Evolutionary conservation across 192 early-diverging fungal species (phyloP).

Genomic region (Coemansia sp.): DNA sequence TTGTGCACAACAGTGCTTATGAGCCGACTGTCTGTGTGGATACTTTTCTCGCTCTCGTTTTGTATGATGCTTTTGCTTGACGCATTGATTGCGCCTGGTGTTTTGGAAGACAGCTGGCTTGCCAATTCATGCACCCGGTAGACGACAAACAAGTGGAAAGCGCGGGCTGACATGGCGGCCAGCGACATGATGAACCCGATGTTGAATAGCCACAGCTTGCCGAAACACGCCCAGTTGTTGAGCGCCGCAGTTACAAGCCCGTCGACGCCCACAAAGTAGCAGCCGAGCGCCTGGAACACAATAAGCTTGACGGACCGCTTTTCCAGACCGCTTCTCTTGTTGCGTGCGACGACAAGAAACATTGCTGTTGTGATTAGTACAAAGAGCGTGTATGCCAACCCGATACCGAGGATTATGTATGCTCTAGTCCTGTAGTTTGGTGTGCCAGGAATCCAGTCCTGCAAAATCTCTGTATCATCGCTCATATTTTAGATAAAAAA

Average conservation of each 20-base stretch:
- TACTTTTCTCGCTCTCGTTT: not conserved
- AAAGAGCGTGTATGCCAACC: conserved; percentile 20
- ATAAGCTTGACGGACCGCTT: conserved; percentile 30
- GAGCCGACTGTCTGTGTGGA: not conserved
- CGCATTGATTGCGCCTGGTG: not conserved
- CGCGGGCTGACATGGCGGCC: conserved; percentile 34
- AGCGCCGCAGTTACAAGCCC: conserved; percentile 25
- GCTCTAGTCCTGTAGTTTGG: conserved; percentile 25
- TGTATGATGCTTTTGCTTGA: not conserved
- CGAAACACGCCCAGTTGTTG: conserved; percentile 41
- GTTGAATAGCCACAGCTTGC: conserved; percentile 39
- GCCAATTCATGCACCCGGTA: conserved; percentile 31
- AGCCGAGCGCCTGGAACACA: conserved; percentile 23
- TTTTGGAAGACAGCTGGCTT: conserved; percentile 7
- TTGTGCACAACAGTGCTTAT: not conserved
- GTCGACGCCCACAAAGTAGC: conserved; percentile 24
- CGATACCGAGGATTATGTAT: conserved; percentile 3
- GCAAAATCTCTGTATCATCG: conserved; percentile 9
- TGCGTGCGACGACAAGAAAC: conserved; percentile 21
- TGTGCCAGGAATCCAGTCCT: conserved; percentile 26
- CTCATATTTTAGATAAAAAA: not conserved
- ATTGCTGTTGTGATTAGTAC: conserved; percentile 16
- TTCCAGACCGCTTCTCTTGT: conserved; percentile 34
- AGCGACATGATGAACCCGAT: conserved; percentile 33
- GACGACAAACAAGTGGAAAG: conserved; percentile 29